Base-by-base conservation (phyloP, 164 flowering plant species). In the Vitis rotundifolia region DNA sequence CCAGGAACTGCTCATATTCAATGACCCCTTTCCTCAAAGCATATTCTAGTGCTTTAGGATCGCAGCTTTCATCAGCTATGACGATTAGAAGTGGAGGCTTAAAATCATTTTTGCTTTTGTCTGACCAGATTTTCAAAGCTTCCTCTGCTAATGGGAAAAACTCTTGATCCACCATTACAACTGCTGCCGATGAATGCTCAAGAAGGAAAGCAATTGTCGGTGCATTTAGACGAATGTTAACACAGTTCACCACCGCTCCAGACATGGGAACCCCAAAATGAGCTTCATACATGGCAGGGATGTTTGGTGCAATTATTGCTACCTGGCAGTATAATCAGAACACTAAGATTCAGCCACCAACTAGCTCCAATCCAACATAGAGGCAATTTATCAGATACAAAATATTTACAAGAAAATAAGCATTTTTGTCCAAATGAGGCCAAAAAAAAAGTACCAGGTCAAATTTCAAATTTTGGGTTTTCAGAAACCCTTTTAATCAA, bases 211-310 rank as follows among this genome's bases (percentile, higher is more conserved):
- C 90, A 56, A 93, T 76, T 4, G 94, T 85, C 5, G 77, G 63
- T 3, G 97, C 94, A 77, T 95, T 93, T 12, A 95, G 81, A 22
- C 98, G 94, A 62, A 91, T 81, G 71, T 95, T 95, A 52, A 95
- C 88, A 72, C 77, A 26, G 69, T 95, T 95, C 44, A 95, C 59
- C 47, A 93, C 99, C 58, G 98, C 99, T 52, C 98, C 99, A 59
- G 90, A 70, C 99, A 95, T 95, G 52, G 99, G 99, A 72, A 95
- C 85, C 62, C 94, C 98, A 76, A 91, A 95, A 77, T 95, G 99
- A 76, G 97, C 94, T 83, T 95, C 99, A 76, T 84, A 93, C 51
- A 83, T 68, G 31, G 97, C 99, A 13, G 99, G 99, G n/a, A 88
- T 68, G 59, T 95, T 93, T 50, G 99, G 99, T 14, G 98, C 93